Evolutionary conservation across 1,139 yeast species (phyloP), one percentile per base, ranked within the genome.

Genomic region (Pichia norvegensis): DNA sequence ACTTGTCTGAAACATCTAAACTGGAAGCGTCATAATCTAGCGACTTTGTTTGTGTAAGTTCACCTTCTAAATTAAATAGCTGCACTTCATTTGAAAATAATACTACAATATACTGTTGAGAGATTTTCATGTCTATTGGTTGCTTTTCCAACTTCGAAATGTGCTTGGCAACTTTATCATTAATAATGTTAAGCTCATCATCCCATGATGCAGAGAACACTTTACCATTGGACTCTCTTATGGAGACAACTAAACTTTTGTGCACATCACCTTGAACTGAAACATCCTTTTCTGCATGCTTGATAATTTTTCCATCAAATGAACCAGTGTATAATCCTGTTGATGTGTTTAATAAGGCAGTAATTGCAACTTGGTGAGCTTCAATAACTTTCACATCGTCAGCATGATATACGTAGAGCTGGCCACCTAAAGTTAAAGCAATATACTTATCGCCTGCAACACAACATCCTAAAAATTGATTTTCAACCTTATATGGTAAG

Each of bases 301-400:
- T 63, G 47, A 74, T 66, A n/a, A 86, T 64, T 43, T 75, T 67
- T 19, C 97, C 97, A 62, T 90, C 96, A 46, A 85, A 79, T 16
- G 92, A 80, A n/a, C 96, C 97, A 5, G 94, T 76, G 52, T 65
- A 67, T 1, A 55, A 49, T 25, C 25, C 21, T 3, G 57, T 62
- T 1, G 63, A 59, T 13, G 57, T 53, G 5, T 69, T 58, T 1
- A 76, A 63, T 36, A 80, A 60, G 0, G 84, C 70, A 1, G 96
- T 85, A 47, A 92, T 74, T 19, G 88, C 74, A 55, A 79, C 79
- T 63, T 88, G 96, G 59, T 92, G 97, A 19, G 97, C 97, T 45
- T 67, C 61, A 19, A 88, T 64, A 0, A 71, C 66, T 47, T 66
- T 65, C 1, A 68, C 66, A 1, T 83, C 77, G 2, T 60, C 52